Base-by-base conservation (phyloP, 2,329 filamentous ascomycete species). In the Botrytis sinoallii region DNA sequence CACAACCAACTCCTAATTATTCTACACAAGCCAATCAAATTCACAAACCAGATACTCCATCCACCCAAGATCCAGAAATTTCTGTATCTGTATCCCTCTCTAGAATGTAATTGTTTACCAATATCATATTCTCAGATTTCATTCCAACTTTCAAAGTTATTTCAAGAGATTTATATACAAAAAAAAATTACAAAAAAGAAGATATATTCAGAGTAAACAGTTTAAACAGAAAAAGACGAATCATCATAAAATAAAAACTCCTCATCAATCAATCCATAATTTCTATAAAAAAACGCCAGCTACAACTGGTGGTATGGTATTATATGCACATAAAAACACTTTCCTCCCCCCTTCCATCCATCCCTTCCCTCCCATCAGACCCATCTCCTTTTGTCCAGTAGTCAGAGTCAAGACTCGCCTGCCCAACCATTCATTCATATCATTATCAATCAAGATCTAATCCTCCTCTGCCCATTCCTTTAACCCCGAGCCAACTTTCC, bases 271-370 rank as follows among this genome's bases (percentile, higher is more conserved):
- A 35, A 66, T 46, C 20, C 16, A 48, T 46, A 35, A 48, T 8
- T 46, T 32, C 32, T 20, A 38, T 38, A 38, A 9, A 52, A n/a
- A 52, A 18, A 67, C 44, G 44, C 32, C 64, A 67, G 46, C 4
- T 52, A 67, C 44, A 48, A 40, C 29, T 67, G 46, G 29, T 55
- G 64, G 29, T 55, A 67, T 67, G 64, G 64, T 67, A 67, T 55
- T 67, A 67, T 67, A 67, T 67, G 64, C 64, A 67, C 46, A 67
- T 35, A 38, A 67, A 67, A 67, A 52, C 40, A 66, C 64, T 64
- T 12, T 64, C 29, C 32, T n/a, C 4, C 64, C 44, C 1, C 44
- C 35, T n/a, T 22, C 35, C 32, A 25, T 12, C 57, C 9, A 22
- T n/a, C 16, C 59, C 20, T 38, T 22, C 44, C 29, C 29, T 52